These are phyloP conservation scores for Boeremia exigua DNA, from an alignment of 2,329 filamentous ascomycete genomes.

Conservation along the genomic window DNA sequence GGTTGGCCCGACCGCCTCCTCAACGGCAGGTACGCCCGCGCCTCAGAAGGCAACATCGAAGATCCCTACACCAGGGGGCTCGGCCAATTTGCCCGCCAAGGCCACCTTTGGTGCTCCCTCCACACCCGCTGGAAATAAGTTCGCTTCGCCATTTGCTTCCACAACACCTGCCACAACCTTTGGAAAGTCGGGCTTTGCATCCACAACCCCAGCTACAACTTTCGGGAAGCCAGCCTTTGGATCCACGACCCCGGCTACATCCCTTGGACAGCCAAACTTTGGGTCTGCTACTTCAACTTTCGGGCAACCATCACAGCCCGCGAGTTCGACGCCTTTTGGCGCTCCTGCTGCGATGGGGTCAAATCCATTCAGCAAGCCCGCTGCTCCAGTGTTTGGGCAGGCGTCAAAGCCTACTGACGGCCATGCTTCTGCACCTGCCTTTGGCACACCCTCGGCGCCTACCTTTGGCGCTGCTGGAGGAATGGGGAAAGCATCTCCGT, in stretches of 20 bases:
- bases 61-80: constrained; percentile 18
- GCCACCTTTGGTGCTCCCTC: constrained; percentile 36
- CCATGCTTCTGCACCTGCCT: constrained; percentile 4
- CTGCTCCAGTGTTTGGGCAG: constrained; percentile 32
- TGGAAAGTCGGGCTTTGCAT: constrained; percentile 6
- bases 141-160: constrained; percentile 22
- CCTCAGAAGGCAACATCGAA: constrained; percentile 24
- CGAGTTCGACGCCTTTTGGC: background rate
- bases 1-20: constrained; percentile 32
- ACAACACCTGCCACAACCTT: constrained; percentile 8
- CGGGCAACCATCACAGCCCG: constrained; percentile 28
- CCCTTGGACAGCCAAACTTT: constrained; percentile 26
- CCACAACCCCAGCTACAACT: constrained; percentile 18
- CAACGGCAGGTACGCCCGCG: constrained; percentile 25
- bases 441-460: constrained; percentile 31
- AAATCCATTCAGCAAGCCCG: background rate
- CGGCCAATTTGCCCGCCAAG: constrained; percentile 15
- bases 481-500: constrained; percentile 29
- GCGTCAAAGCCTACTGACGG: constrained; percentile 19
- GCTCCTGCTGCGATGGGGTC: no score
- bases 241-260: constrained; percentile 6
- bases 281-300: constrained; percentile 27
- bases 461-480: constrained; percentile 35
- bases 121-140: constrained; percentile 22
- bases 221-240: constrained; percentile 18